Evolutionary conservation across 1,139 yeast species (phyloP).

Genomic region (Hansenula anomala): DNA sequence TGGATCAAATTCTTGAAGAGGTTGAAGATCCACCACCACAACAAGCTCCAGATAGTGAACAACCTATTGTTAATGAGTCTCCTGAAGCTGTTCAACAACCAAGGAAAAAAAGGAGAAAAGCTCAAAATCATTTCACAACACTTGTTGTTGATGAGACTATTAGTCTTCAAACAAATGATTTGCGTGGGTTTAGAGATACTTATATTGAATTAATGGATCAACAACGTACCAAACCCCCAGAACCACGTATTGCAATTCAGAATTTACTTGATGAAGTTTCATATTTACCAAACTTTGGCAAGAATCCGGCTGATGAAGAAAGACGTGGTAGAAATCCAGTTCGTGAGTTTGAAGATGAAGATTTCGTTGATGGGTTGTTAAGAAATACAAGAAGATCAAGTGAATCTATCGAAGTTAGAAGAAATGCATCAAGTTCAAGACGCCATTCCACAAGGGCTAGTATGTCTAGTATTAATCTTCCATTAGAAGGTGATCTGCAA

Average conservation of each 20-base stretch:
- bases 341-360: conserved; percentile 8
- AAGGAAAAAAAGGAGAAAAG: conserved; percentile 5
- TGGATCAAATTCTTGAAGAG: conserved; percentile 13
- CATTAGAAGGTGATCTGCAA: conserved; percentile 4
- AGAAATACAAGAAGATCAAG: conserved; percentile 20
- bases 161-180: conserved; percentile 16
- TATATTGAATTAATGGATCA: conserved; percentile 17
- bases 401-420: conserved; percentile 19
- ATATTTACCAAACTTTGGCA: conserved; percentile 6
- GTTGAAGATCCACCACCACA: conserved; percentile 1
- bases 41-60: too few species aligned
- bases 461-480: conserved; percentile 14
- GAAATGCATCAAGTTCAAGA: conserved; percentile 15
- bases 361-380: conserved; percentile 19
- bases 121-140: neutral
- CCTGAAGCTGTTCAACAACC: neutral
- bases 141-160: conserved; percentile 14
- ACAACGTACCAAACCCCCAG: conserved; percentile 1
- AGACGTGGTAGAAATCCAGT: conserved; percentile 12
- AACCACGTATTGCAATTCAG: neutral
- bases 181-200: conserved; percentile 19
- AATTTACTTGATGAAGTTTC: neutral
- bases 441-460: conserved; percentile 21
- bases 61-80: neutral
- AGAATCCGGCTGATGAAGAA: neutral